A percentile compares a stretch with the other conserved stretches of the same genome.
phyloP scores from a whole-genome alignment of 371 early-diverging fungal species.

The Globomyces sp. region DNA sequence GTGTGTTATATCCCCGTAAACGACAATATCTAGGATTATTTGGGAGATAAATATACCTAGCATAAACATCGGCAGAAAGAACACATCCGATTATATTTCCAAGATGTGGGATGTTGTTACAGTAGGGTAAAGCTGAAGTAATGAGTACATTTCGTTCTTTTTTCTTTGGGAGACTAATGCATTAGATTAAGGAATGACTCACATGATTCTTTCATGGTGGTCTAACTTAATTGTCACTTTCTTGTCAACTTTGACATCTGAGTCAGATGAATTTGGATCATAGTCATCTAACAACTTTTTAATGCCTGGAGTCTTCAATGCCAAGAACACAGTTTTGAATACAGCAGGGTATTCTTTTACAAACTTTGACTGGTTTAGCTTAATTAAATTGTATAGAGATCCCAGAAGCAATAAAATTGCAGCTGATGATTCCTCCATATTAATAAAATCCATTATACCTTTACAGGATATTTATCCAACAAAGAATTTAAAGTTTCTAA shows the following conservation, averaged over 20 bases:
- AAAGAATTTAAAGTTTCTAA: too few species aligned
- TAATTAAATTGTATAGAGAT: too few species aligned
- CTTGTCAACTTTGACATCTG: slow-evolving; percentile 12
- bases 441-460: too few species aligned
- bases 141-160: slow-evolving; percentile 84
- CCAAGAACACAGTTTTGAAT: too few species aligned
- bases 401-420: too few species aligned
- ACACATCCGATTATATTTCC: slow-evolving; percentile 99
- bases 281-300: too few species aligned
- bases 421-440: too few species aligned
- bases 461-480: too few species aligned
- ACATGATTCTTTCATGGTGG: slow-evolving; percentile 36
- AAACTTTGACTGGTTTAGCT: too few species aligned
- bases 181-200: background rate
- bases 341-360: too few species aligned
- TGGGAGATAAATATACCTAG: slow-evolving; percentile 46
- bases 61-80: slow-evolving; percentile 97
- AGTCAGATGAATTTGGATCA: too few species aligned
- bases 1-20: slow-evolving; percentile 83
- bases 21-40: slow-evolving; percentile 74
- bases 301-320: too few species aligned
- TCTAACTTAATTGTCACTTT: slow-evolving; percentile 32
- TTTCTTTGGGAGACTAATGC: slow-evolving; percentile 37
- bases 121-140: slow-evolving; percentile 99
- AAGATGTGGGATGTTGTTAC: slow-evolving; percentile 99